Percentiles rank a stretch among this genome's conserved stretches.
phyloP scores from a whole-genome alignment of 148 eudicot genomes.

The Fagopyrum tataricum region DNA sequence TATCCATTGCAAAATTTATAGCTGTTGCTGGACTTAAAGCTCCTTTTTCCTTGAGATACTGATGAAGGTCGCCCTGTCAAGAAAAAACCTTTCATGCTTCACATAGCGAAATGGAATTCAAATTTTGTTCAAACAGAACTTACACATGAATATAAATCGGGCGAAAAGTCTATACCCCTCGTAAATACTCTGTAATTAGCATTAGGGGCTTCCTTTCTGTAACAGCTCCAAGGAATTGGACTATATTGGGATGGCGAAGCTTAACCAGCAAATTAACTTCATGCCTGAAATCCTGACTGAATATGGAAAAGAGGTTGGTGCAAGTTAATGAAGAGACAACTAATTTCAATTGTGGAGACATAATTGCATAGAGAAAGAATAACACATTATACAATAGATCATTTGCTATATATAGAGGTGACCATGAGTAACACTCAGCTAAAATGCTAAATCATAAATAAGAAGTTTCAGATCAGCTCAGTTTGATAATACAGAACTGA shows the following conservation, averaged over 20 bases:
- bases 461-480: not conserved
- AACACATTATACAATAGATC: not conserved
- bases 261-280: constrained; percentile 95
- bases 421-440: not conserved
- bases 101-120: not conserved
- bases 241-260: constrained; percentile 98
- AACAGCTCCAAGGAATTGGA: constrained; percentile 98
- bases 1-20: constrained; percentile 83
- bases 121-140: not conserved
- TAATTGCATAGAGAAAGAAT: not conserved
- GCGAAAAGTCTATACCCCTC: constrained; percentile 54
- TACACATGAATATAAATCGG: not conserved
- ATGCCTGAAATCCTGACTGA: constrained; percentile 97
- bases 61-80: constrained; percentile 89
- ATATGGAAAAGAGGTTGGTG: constrained; percentile 13
- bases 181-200: constrained; percentile 85
- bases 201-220: constrained; percentile 94
- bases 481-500: not conserved
- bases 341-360: not conserved
- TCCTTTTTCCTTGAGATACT: constrained; percentile 80
- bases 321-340: constrained; percentile 11
- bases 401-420: not conserved
- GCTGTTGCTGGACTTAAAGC: constrained; percentile 81
- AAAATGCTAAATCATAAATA: not conserved
- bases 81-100: not conserved